These are phyloP conservation scores for Saccharum hybrid DNA, from an alignment of 202 grass and related monocot genomes.

Conservation along the genomic window DNA sequence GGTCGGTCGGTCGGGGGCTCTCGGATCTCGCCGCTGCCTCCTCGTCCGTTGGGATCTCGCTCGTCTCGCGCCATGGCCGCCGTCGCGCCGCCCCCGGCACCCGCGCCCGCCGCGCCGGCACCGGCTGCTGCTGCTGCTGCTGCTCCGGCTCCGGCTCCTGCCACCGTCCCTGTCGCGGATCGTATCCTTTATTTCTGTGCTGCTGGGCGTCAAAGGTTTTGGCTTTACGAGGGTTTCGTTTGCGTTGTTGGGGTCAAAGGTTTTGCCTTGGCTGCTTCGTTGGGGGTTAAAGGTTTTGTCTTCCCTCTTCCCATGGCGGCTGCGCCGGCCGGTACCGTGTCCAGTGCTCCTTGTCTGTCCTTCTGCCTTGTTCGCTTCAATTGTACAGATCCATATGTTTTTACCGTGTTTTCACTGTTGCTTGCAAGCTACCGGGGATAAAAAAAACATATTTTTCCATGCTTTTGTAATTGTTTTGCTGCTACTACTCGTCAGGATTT, in stretches of 20 bases:
- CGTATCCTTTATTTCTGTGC: conserved; percentile 69
- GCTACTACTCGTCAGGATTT: not conserved
- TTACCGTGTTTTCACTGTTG: conserved; percentile 28
- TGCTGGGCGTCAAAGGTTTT: not conserved
- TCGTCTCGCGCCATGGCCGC: conserved; percentile 54
- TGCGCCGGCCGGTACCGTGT: not conserved
- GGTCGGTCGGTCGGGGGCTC: conserved; percentile 35
- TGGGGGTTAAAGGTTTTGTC: not conserved
- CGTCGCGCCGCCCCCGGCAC: conserved; percentile 51
- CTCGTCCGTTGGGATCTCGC: conserved; percentile 44
- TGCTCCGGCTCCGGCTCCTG: not conserved
- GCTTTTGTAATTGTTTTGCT: not conserved
- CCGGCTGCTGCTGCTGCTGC: not conserved
- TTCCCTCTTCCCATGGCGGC: not conserved
- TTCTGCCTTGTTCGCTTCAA: conserved; percentile 12
- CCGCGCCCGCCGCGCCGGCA: conserved; percentile 28
- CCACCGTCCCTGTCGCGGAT: conserved; percentile 51
- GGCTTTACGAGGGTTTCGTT: conserved; percentile 2
- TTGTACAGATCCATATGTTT: conserved; percentile 43
- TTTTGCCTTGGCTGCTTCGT: conserved; percentile 27
- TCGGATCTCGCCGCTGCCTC: conserved; percentile 60
- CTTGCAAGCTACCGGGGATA: not conserved
- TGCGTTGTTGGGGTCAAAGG: not conserved
- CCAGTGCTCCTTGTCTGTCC: conserved; percentile 41
- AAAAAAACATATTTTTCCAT: not conserved